Base-by-base conservation (phyloP, 345 rosid species). In the Salix brachista region DNA sequence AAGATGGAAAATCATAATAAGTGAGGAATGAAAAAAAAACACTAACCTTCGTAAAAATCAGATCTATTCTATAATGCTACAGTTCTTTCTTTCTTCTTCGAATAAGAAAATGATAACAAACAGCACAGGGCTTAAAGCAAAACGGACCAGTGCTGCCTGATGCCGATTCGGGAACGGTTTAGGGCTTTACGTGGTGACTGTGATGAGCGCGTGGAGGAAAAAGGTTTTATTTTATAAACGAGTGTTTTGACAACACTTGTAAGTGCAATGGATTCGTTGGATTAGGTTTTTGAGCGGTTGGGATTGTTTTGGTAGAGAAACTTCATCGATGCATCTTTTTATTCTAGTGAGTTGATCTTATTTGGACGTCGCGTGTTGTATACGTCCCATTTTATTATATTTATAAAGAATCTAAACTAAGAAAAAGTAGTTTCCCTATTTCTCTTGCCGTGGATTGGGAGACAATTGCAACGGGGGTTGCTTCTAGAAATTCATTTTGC, bases 31-130 rank as follows among this genome's bases (percentile, higher is more conserved):
- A 8, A 12, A 18, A 25, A 3, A 3, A 48, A 52, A 41, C 5
- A 73, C 65, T 58, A 12, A 72, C 75, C 75, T 58, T 72, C 50
- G 28, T 21, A 32, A 37, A 10, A 0, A 65, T 34, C 75, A 72
- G 75, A 72, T 72, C 75, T 58, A 58, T 36, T 56, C 18, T 34
- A 19, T 42, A 70, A 0, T 54, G 60, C 25, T 6, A 58, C 13
- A 11, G 23, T 23, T 58, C 28, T 54, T 56, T 56, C 13, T 67
- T 46, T 26, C 62, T 71, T 46, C 16, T 5, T 54, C 46, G 3
- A 52, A 2, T 26, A 34, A 41, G 3, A n/a, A n/a, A 50, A 30
- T 7, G 48, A 54, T 23, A 46, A 36, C 23, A 30, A 70, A 48
- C 7, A 16, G 4, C 44, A 10, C 44, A 3, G 44, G 44, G 44